These are phyloP conservation scores for Albophoma yamanashiensis DNA, from an alignment of 2,329 filamentous ascomycete genomes.

Conservation along the genomic window DNA sequence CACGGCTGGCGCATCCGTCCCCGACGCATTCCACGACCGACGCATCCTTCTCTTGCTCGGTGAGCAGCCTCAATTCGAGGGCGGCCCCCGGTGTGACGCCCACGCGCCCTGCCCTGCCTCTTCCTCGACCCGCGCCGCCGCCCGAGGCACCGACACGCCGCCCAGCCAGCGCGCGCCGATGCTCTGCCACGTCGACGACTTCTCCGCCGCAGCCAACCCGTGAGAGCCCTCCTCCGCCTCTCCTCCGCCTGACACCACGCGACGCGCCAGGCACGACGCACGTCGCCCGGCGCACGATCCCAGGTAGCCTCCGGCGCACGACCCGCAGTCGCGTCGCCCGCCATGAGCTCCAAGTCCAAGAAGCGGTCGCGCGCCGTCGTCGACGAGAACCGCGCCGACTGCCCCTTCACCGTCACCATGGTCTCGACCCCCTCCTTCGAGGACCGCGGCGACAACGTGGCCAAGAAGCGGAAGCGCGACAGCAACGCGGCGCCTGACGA, in stretches of 20 bases:
- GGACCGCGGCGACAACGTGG: constrained; percentile 25
- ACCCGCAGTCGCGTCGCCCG: neutral
- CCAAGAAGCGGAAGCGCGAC: constrained; percentile 37
- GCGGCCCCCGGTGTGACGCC: neutral
- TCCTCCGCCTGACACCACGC: neutral
- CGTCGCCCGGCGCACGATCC: neutral
- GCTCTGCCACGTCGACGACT: neutral
- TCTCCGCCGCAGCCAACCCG: neutral
- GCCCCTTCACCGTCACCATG: constrained; percentile 36
- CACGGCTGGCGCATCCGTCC: neutral
- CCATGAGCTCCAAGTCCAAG: constrained; percentile 23
- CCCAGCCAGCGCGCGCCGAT: neutral
- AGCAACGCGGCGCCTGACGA: constrained; percentile 26
- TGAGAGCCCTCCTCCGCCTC: neutral
- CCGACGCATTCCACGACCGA: no score
- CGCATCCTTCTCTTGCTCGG: neutral
- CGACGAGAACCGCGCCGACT: constrained; percentile 44
- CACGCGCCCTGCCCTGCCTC: neutral
- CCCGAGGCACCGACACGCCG: neutral
- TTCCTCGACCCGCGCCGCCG: neutral
- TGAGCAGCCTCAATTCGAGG: neutral
- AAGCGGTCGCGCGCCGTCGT: constrained; percentile 40
- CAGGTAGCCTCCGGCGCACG: neutral
- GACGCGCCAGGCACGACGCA: neutral
- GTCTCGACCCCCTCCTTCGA: constrained; percentile 16